Evolutionary conservation across 225 moss, liverwort and hornwort species (phyloP).

Genomic region (Straminergon stramineum): DNA sequence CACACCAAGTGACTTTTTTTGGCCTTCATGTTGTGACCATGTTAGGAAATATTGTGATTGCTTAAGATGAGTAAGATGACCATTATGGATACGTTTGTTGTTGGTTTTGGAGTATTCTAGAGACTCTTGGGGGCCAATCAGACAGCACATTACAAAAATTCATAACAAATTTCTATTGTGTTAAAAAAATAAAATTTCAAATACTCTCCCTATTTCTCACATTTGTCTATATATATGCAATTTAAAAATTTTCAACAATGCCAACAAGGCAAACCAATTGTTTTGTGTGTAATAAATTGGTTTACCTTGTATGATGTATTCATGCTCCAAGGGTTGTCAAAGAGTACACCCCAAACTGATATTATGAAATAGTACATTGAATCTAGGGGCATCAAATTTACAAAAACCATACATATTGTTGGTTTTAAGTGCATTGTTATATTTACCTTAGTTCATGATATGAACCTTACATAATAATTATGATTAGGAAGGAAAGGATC

Average conservation of each 20-base stretch:
- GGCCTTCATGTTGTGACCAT: too few species aligned
- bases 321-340: background rate
- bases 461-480: background rate
- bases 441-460: background rate
- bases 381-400: background rate
- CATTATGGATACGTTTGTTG: background rate
- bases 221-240: background rate
- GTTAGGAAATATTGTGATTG: background rate
- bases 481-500: fast-evolving
- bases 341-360: fast-evolving
- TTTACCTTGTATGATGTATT: background rate
- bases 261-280: too few species aligned
- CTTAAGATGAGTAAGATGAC: background rate
- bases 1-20: too few species aligned
- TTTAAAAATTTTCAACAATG: too few species aligned
- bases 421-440: background rate
- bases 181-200: too few species aligned
- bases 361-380: background rate
- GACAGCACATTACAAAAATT: background rate
- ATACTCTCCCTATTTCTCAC: background rate
- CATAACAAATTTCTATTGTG: background rate
- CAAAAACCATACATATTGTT: background rate
- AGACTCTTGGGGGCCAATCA: background rate
- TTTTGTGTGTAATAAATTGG: too few species aligned
- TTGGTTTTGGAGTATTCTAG: background rate